Conservation (phyloP, 2,329 filamentous ascomycete genomes). For the Microdochium trichocladiopsis region DNA sequence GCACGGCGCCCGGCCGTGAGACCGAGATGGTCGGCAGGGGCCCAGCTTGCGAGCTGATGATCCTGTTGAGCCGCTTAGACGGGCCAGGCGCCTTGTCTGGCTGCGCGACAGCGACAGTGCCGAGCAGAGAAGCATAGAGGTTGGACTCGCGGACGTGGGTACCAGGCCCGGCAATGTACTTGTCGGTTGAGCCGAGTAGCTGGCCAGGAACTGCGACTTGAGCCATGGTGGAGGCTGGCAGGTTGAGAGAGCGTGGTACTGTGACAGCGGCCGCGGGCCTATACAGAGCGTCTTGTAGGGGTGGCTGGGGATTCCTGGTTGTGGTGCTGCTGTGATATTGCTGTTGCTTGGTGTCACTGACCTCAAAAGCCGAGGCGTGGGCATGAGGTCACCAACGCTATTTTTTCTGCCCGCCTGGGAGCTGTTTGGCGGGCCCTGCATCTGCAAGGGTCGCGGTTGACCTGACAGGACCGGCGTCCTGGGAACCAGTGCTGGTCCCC, state of each 20-base stretch:
- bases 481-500: not conserved
- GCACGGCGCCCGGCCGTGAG: slow-evolving; percentile 27
- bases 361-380: not conserved
- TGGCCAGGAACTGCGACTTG: slow-evolving; percentile 73
- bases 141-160: slow-evolving; percentile 73
- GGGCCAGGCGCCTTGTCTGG: slow-evolving; percentile 39
- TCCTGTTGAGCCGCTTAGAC: slow-evolving; percentile 53
- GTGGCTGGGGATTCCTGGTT: too few species aligned
- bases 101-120: slow-evolving; percentile 53
- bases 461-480: too few species aligned
- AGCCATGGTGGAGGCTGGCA: slow-evolving; percentile 10
- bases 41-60: slow-evolving; percentile 33
- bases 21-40: slow-evolving; percentile 49
- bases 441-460: not conserved
- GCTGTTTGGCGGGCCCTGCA: not conserved
- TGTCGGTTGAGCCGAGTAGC: slow-evolving; percentile 59
- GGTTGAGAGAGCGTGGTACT: too few species aligned
- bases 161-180: slow-evolving; percentile 69
- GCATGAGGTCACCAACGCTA: not conserved
- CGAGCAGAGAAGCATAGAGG: slow-evolving; percentile 78
- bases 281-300: too few species aligned
- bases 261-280: too few species aligned
- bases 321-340: not conserved
- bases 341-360: not conserved
- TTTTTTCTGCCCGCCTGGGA: not conserved